These are phyloP conservation scores for Ascochyta fabae DNA, from an alignment of 2,329 filamentous ascomycete genomes.

Conservation along the genomic window DNA sequence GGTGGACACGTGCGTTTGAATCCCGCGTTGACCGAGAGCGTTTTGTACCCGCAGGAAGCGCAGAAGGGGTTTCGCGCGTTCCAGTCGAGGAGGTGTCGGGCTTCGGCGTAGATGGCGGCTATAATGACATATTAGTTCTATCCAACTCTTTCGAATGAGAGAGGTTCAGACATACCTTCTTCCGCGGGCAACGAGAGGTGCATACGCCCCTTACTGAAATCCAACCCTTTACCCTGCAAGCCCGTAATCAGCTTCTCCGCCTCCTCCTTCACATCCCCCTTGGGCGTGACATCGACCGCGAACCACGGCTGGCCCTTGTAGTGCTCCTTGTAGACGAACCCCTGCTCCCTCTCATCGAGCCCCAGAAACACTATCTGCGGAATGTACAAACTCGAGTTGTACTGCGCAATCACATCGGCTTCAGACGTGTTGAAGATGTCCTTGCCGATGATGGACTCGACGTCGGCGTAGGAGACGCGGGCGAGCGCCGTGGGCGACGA, in stretches of 20 bases:
- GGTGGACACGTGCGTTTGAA: slow-evolving; percentile 82
- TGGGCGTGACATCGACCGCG: slow-evolving; percentile 84
- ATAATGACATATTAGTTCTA: neutral
- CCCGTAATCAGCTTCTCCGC: slow-evolving; percentile 66
- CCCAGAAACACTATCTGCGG: slow-evolving; percentile 86
- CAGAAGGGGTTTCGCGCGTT: slow-evolving; percentile 93
- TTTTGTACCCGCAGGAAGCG: slow-evolving; percentile 83
- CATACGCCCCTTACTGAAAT: slow-evolving; percentile 72
- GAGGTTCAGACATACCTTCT: slow-evolving; percentile 59
- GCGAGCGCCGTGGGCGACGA: slow-evolving; percentile 67
- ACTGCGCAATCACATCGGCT: slow-evolving; percentile 73
- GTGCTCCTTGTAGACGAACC: slow-evolving; percentile 67
- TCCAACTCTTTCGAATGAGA: too few species aligned
- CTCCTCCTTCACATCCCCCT: slow-evolving; percentile 66
- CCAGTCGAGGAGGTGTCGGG: slow-evolving; percentile 90
- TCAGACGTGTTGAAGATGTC: slow-evolving; percentile 76
- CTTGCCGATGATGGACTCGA: slow-evolving; percentile 72
- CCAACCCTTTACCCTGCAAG: slow-evolving; percentile 66
- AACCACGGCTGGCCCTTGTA: slow-evolving; percentile 87
- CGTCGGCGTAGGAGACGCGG: slow-evolving; percentile 71
- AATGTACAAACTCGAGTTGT: slow-evolving; percentile 71
- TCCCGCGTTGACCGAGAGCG: slow-evolving; percentile 77
- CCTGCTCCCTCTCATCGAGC: slow-evolving; percentile 70
- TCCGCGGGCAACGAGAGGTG: slow-evolving; percentile 65
- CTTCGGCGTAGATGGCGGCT: slow-evolving; percentile 92